Percentiles rank a stretch among this genome's conserved stretches.
Conservation (phyloP, 2,329 filamentous ascomycete genomes). For the Fusarium foetens region DNA sequence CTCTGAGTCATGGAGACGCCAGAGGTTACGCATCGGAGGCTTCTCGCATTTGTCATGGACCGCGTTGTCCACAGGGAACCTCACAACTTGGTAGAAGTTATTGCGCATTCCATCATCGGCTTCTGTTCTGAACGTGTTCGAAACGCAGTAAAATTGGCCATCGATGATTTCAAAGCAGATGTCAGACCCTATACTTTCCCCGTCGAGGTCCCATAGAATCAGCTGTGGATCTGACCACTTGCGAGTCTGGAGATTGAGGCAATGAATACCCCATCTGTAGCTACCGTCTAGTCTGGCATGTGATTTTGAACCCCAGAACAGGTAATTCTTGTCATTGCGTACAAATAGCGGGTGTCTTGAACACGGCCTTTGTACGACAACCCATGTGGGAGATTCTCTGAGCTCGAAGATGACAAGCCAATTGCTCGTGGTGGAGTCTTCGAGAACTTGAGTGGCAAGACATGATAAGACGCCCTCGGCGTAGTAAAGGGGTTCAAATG, state of each 20-base stretch:
- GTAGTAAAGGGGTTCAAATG: constrained; percentile 67
- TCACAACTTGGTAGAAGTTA: constrained; percentile 74
- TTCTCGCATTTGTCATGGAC: constrained; percentile 51
- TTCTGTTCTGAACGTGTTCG: constrained; percentile 71
- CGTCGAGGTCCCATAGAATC: constrained; percentile 67
- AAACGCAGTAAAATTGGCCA: constrained; percentile 74
- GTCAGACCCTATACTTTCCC: constrained; percentile 71
- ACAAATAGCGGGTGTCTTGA: constrained; percentile 71
- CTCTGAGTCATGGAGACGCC: constrained; percentile 74
- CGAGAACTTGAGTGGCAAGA: constrained; percentile 58
- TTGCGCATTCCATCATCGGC: constrained; percentile 73
- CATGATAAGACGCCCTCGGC: constrained; percentile 67
- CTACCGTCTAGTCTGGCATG: constrained; percentile 63
- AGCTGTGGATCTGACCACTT: constrained; percentile 58
- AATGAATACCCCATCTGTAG: constrained; percentile 70
- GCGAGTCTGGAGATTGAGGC: constrained; percentile 57
- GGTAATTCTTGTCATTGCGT: constrained; percentile 67
- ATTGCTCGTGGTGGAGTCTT: constrained; percentile 49
- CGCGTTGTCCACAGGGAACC: constrained; percentile 64
- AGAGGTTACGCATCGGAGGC: constrained; percentile 60
- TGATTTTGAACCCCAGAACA: constrained; percentile 75
- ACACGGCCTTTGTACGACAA: constrained; percentile 55
- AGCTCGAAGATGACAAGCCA: constrained; percentile 61
- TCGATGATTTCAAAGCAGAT: constrained; percentile 78
- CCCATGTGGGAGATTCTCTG: constrained; percentile 56